phyloP scores from a whole-genome alignment of 495 filamentous ascomycete genomes.

The Penicillium coffeae region DNA sequence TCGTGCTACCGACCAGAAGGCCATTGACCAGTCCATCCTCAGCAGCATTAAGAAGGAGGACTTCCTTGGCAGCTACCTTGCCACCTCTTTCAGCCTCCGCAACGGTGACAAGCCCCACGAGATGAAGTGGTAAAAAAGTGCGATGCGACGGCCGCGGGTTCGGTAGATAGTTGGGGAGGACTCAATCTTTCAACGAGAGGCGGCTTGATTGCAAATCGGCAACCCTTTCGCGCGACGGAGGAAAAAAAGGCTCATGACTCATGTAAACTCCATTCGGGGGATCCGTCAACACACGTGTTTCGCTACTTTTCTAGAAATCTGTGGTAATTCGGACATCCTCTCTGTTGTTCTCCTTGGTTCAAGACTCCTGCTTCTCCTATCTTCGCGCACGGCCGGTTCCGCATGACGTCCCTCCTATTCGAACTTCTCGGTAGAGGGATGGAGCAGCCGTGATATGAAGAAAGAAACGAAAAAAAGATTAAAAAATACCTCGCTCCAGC shows the following conservation, averaged over 20 bases:
- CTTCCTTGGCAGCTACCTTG: slow-evolving; percentile 82
- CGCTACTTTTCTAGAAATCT: slow-evolving; percentile 30
- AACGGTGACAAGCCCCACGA: slow-evolving; percentile 98
- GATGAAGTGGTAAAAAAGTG: slow-evolving; percentile 78
- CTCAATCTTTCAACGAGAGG: slow-evolving; percentile 36
- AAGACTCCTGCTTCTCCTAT: slow-evolving; percentile 24
- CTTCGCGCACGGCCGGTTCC: slow-evolving; percentile 32
- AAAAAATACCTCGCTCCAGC: slow-evolving; percentile 41
- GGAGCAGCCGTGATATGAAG: slow-evolving; percentile 37
- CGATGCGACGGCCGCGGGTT: slow-evolving; percentile 44
- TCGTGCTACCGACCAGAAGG: slow-evolving; percentile 95
- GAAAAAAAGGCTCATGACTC: slow-evolving; percentile 36
- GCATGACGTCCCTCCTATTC: slow-evolving; percentile 25
- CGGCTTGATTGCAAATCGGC: slow-evolving; percentile 42
- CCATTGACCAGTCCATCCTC: slow-evolving; percentile 89
- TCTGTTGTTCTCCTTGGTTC: slow-evolving; percentile 33
- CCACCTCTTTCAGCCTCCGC: slow-evolving; percentile 88
- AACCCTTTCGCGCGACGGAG: slow-evolving; percentile 27
- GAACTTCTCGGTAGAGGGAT: slow-evolving; percentile 5
- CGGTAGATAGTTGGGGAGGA: slow-evolving; percentile 46
- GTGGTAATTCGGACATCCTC: slow-evolving; percentile 35
- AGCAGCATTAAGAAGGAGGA: slow-evolving; percentile 94
- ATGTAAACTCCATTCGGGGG: slow-evolving; percentile 43
- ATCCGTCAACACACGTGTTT: slow-evolving; percentile 31
- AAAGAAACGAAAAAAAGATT: slow-evolving; percentile 41